Evolutionary conservation across 2,329 filamentous ascomycete species (phyloP), one percentile per base, ranked within the genome.

Genomic region (Neofusicoccum laricinum): DNA sequence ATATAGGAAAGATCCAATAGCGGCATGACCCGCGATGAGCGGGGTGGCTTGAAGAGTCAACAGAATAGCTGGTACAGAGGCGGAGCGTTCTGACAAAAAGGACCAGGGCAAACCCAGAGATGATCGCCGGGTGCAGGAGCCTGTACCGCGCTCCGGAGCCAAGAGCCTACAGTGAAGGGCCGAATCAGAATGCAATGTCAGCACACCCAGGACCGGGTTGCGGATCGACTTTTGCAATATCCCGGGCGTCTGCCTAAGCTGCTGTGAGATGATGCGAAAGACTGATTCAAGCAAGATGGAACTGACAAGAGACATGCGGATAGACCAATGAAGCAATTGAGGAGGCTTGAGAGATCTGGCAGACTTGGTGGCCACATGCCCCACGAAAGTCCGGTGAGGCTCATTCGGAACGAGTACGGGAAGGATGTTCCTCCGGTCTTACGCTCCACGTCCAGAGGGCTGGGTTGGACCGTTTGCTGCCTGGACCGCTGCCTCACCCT

Each of bases 221-320:
- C 38, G 38, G 53, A 45, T 21, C 6, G 53, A 19, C 12, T 43
- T 43, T 40, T 5, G 38, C 38, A 34, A 12, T 34, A 43, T 5
- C 25, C 53, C 21, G 25, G 51, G 11, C 53, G 38, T 58, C 53
- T 58, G 53, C 53, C 53, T 58, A 58, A 58, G 53, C 53, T 58
- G 53, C 53, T 57, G 53, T 58, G 38, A 58, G 53, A 58, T 45
- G 53, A 58, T 38, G 53, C 53, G 43, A 58, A 58, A 58, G 4
- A 30, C 38, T 58, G 25, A 34, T 17, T 58, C 53, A 45, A 40
- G 53, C 25, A 43, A 17, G 30, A 15, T n/a, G 14, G 36, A 14
- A 21, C 32, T 15, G 15, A 43, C 21, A 45, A 14, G 40, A 45
- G 53, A 57, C 21, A 38, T 15, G 19, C 17, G 25, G n/a, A 30